Percentiles rank a stretch among this genome's conserved stretches.
phyloP scores from a whole-genome alignment of 805 yeast species.

The Metschnikowia vanudenii region DNA sequence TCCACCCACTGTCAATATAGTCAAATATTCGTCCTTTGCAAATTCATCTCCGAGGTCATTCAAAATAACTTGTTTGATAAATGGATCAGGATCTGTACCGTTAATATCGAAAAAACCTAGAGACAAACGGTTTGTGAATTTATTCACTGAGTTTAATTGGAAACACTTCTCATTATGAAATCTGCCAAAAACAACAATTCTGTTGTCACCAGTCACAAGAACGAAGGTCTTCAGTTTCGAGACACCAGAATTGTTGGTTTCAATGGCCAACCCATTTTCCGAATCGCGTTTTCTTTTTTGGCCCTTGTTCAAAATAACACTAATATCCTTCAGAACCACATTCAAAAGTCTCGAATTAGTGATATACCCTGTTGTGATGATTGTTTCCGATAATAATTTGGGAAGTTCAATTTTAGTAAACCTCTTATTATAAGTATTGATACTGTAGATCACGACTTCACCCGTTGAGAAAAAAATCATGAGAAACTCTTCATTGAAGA shows the following conservation, averaged over 20 bases:
- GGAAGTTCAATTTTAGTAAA: slow-evolving; percentile 39
- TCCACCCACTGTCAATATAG: slow-evolving; percentile 78
- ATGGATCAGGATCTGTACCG: slow-evolving; percentile 65
- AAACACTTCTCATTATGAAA: slow-evolving; percentile 53
- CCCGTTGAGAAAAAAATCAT: slow-evolving; percentile 66
- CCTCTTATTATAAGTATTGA: slow-evolving; percentile 39
- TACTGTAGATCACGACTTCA: slow-evolving; percentile 56
- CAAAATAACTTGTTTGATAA: slow-evolving; percentile 64
- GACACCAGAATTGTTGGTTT: slow-evolving; percentile 1
- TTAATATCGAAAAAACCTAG: slow-evolving; percentile 50
- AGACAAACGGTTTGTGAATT: slow-evolving; percentile 42
- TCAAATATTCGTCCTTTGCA: slow-evolving; percentile 57
- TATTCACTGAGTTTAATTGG: slow-evolving; percentile 50
- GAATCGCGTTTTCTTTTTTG: slow-evolving; percentile 31
- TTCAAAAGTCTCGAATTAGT: slow-evolving; percentile 50
- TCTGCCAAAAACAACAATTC: slow-evolving; percentile 61
- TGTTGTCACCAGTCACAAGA: slow-evolving; percentile 74
- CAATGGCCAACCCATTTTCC: not conserved
- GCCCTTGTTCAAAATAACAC: slow-evolving; percentile 27
- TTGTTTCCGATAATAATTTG: slow-evolving; percentile 43
- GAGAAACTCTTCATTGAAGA: slow-evolving; percentile 60
- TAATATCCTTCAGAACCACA: slow-evolving; percentile 35
- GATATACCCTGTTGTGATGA: slow-evolving; percentile 69
- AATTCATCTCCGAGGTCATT: slow-evolving; percentile 61
- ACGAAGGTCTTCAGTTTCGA: slow-evolving; percentile 48